phyloP scores from a whole-genome alignment of 1,139 yeast species.

The Petasospora rhodanensis region DNA sequence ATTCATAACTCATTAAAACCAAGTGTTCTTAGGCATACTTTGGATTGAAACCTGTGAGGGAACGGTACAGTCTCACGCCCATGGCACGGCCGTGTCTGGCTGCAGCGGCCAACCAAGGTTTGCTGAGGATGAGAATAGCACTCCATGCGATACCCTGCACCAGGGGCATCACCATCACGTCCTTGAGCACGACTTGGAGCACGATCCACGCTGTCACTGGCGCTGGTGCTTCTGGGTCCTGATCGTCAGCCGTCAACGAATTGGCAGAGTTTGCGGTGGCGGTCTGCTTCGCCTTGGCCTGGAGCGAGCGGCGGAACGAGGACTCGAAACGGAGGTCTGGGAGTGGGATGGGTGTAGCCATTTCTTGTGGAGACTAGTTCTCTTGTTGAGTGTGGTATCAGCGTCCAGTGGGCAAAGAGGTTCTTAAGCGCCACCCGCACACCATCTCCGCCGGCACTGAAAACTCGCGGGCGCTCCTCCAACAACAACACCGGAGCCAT shows the following conservation, averaged over 20 bases:
- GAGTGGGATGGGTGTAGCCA: too few relatives aligned
- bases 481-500: too few relatives aligned
- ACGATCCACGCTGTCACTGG: constrained; percentile 43
- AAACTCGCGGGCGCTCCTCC: too few relatives aligned
- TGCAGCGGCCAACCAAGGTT: constrained; percentile 35
- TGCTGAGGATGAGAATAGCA: constrained; percentile 33
- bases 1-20: too few relatives aligned
- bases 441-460: too few relatives aligned
- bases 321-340: constrained; percentile 68
- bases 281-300: constrained; percentile 17
- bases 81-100: constrained; percentile 26
- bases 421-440: too few relatives aligned
- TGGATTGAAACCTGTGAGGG: too few relatives aligned
- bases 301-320: constrained; percentile 49
- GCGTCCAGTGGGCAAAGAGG: too few relatives aligned
- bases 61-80: constrained; percentile 17
- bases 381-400: too few relatives aligned
- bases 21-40: too few relatives aligned
- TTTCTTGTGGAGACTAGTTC: too few relatives aligned
- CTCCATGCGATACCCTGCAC: constrained; percentile 53
- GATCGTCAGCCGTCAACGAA: too few relatives aligned
- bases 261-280: neutral
- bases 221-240: constrained; percentile 4
- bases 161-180: constrained; percentile 67
- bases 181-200: constrained; percentile 53